A percentile compares a stretch with the other conserved stretches of the same genome.
These are phyloP conservation scores for Heritiera fomes DNA, from an alignment of 345 rosid species.

Conservation along the genomic window DNA sequence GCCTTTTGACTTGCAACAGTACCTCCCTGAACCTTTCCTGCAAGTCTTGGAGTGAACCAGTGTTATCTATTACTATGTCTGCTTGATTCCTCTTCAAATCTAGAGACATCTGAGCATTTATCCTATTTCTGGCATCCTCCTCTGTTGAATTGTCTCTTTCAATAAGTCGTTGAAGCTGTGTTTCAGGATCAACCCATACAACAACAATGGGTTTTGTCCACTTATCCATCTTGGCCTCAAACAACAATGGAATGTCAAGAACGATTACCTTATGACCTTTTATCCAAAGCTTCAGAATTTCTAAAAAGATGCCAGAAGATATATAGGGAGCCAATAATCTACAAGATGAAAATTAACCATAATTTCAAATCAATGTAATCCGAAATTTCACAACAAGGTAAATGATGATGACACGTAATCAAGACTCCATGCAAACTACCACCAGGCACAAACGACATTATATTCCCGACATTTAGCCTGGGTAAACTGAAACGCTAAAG, in stretches of 20 bases:
- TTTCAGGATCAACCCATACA: conserved; percentile 73
- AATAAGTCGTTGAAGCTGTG: conserved; percentile 72
- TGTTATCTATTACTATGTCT: conserved; percentile 78
- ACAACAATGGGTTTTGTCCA: conserved; percentile 85
- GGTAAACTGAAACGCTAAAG: background rate
- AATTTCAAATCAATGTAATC: background rate
- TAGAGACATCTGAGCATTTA: conserved; percentile 77
- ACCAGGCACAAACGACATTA: background rate
- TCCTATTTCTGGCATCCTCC: conserved; percentile 80
- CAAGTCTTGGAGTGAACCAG: conserved; percentile 67
- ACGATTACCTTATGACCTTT: conserved; percentile 68
- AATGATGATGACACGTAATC: background rate
- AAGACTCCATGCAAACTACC: background rate
- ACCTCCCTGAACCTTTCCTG: conserved; percentile 55
- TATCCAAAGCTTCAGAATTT: conserved; percentile 70
- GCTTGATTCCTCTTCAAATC: conserved; percentile 70
- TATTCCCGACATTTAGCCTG: background rate
- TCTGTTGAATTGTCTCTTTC: conserved; percentile 60
- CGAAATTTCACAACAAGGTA: background rate
- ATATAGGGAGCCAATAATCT: conserved; percentile 82
- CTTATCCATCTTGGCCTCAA: conserved; percentile 79
- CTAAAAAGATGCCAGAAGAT: conserved; percentile 68
- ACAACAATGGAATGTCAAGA: conserved; percentile 80
- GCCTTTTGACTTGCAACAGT: conserved; percentile 53
- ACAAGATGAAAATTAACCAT: conserved; percentile 21